phyloP scores from a whole-genome alignment of 2,329 filamentous ascomycete genomes.

The Pseudogymnoascus sp. region DNA sequence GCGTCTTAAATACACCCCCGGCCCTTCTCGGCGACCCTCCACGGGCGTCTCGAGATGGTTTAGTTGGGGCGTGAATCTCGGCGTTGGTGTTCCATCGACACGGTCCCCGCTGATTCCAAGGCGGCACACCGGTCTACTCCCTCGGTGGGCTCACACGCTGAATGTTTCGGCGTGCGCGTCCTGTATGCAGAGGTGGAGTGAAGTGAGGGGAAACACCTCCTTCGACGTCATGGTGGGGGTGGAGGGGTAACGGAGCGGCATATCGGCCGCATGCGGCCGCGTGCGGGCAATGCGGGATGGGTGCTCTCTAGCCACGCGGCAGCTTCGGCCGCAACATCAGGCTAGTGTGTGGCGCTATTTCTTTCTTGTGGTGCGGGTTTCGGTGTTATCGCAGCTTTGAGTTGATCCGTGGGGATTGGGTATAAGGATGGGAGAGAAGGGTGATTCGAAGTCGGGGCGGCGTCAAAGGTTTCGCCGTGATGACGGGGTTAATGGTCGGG shows the following conservation, averaged over 20 bases:
- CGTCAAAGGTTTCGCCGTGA: not conserved
- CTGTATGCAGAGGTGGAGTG: not conserved
- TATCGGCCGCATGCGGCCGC: not conserved
- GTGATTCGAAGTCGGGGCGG: not conserved
- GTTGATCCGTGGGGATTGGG: not conserved
- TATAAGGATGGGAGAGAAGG: not conserved
- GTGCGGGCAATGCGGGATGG: not conserved
- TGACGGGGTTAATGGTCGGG: not conserved
- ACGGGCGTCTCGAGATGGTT: not conserved
- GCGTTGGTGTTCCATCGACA: not conserved
- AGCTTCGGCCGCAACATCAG: too few species aligned
- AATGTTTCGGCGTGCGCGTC: not conserved
- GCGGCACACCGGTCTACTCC: not conserved
- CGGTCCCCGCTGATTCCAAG: not conserved
- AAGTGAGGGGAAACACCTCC: not conserved
- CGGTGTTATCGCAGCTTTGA: not conserved
- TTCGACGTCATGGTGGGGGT: not conserved
- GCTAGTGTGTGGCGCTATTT: not conserved
- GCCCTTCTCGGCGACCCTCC: not conserved
- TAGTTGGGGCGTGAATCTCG: not conserved
- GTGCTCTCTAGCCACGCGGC: not conserved
- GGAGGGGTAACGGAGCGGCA: not conserved
- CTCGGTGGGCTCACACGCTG: not conserved
- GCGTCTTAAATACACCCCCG: not conserved
- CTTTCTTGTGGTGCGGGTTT: not conserved